Evolutionary conservation across 306 rosid genomes (phyloP).

Genomic region (Senna siamea): DNA sequence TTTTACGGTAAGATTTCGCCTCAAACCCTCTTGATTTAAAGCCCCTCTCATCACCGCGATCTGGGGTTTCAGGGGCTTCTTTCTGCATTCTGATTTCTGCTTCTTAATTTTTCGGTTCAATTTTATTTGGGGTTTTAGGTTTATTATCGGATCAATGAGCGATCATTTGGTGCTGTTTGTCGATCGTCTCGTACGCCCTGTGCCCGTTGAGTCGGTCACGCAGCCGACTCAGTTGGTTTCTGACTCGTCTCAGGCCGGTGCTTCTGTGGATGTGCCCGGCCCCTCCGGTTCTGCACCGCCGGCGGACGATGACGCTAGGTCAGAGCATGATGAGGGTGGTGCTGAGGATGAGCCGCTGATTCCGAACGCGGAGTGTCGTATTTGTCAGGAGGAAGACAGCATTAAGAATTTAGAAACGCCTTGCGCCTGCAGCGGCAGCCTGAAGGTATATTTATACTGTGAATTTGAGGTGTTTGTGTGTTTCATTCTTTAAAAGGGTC

Average conservation of each 20-base stretch:
- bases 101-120: constrained; percentile 23
- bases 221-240: constrained; percentile 51
- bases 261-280: constrained; percentile 33
- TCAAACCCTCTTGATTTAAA: constrained; percentile 32
- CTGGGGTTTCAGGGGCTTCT: constrained; percentile 29
- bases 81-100: neutral
- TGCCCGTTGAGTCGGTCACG: constrained; percentile 50
- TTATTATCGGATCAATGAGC: constrained; percentile 55
- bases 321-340: constrained; percentile 36
- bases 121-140: neutral
- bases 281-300: constrained; percentile 43
- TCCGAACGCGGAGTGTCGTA: constrained; percentile 88
- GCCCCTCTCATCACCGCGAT: constrained; percentile 40
- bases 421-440: constrained; percentile 94
- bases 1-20: constrained; percentile 41
- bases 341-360: constrained; percentile 75
- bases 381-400: constrained; percentile 93
- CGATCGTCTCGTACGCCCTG: constrained; percentile 64
- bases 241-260: constrained; percentile 26
- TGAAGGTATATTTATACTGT: constrained; percentile 56
- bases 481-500: neutral
- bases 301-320: constrained; percentile 28
- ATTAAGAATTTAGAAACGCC: constrained; percentile 79
- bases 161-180: constrained; percentile 83
- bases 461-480: neutral